Base-by-base conservation (phyloP, 176 grass and related monocot species). In the Saccharum spontaneum region DNA sequence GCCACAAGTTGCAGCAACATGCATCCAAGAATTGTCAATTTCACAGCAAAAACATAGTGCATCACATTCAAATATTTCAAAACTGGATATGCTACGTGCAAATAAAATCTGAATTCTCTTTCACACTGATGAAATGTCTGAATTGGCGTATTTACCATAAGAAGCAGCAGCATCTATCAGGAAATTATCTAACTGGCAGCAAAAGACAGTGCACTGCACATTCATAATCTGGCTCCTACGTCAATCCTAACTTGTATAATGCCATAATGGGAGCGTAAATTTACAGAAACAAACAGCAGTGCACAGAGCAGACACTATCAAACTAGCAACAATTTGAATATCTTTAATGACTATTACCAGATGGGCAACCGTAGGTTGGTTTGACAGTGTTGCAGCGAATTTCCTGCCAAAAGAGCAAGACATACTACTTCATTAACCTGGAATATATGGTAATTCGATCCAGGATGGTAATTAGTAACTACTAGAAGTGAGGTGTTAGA, bases 371-470 rank as follows among this genome's bases (percentile, higher is more conserved):
- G 69, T 15, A 15, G 67, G 81, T 89, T 89, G 83, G 84, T 22
- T 90, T 71, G 84, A 82, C 23, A 88, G 33, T 2, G 84, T 80
- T 31, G 94, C 89, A 7, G 82, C 87, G 33, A 88, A 90, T 88
- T 88, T 91, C 84, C 94, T 86, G 63, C 16, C 17, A 77, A 71
- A 79, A 86, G 39, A 57, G 33, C 4, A 78, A 82, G 10, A 66
- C 3, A 46, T 54, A 40, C 30, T 78, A 60, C 45, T 73, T 84
- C 34, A 84, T 67, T 70, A 87, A 70, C 14, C 43, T 60, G 3
- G 11, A 4, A 22, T 46, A 24, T 28, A 78, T 68, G 39, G 16
- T 38, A 46, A 78, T 36, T 83, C 23, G 61, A 55, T 72, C 5
- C 36, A 8, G 0, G 78, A 28, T 24, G 28, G 10, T 11, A 61